phyloP scores from a whole-genome alignment of 169 alveolate species.

The Eimeria maxima region DNA sequence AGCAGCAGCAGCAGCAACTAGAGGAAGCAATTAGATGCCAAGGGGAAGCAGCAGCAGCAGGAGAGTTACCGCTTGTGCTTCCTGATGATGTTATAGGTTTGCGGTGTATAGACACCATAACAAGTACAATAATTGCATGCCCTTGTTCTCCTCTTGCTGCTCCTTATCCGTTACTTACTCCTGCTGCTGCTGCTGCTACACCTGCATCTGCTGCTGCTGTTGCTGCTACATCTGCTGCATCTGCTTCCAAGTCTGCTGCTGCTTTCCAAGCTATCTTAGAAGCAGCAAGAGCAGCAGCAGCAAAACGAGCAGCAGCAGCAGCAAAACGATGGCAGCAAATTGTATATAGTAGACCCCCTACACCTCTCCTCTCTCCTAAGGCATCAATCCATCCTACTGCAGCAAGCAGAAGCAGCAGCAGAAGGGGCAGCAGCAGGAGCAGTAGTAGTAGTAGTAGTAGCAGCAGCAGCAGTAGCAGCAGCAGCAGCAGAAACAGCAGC shows the following conservation, averaged over 20 bases:
- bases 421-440: background rate
- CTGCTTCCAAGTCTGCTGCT: slow-evolving; percentile 6
- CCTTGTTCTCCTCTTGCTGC: background rate
- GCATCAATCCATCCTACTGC: background rate
- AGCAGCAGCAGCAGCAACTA: no score
- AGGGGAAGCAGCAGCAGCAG: background rate
- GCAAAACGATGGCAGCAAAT: background rate
- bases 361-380: background rate
- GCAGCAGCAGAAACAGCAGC: background rate
- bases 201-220: background rate
- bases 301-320: slow-evolving; percentile 39
- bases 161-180: background rate
- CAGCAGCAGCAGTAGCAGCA: slow-evolving; percentile 18
- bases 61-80: background rate
- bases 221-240: background rate
- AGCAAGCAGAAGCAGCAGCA: background rate
- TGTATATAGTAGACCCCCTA: background rate
- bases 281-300: slow-evolving; percentile 16
- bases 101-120: background rate
- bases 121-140: background rate
- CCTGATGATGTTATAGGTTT: background rate
- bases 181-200: background rate
- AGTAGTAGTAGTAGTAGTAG: background rate
- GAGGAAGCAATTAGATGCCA: background rate
- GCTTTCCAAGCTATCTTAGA: background rate